Conservation (phyloP, 176 grass and related monocot genomes). For the Triticum aestivum region DNA sequence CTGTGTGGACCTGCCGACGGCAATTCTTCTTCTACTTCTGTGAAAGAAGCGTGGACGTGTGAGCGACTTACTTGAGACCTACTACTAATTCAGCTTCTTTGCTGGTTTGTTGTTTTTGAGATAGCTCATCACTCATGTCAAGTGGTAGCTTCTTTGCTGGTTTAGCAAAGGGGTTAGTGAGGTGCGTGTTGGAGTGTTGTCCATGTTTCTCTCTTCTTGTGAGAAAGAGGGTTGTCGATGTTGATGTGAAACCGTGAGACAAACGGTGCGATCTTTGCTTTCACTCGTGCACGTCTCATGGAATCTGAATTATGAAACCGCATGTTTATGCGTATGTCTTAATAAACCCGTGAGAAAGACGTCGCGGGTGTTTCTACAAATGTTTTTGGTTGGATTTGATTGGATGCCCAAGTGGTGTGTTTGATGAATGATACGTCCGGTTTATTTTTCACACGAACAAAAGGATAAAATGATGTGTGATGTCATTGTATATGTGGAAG, state of each 20-base stretch:
- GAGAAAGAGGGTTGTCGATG: too few species aligned
- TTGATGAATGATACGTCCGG: background rate
- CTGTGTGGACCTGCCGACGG: conserved; percentile 23
- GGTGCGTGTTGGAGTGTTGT: background rate
- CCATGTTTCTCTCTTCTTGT: too few species aligned
- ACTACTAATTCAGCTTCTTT: conserved; percentile 27
- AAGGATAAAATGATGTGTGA: too few species aligned
- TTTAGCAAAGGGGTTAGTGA: background rate
- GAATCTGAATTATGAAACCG: background rate
- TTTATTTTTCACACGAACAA: background rate
- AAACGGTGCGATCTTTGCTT: conserved; percentile 13
- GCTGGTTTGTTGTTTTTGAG: background rate
- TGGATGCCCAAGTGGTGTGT: background rate
- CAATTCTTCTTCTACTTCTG: background rate
- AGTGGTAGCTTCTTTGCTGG: background rate
- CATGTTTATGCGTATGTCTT: background rate
- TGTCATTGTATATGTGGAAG: background rate
- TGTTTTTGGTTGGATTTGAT: background rate
- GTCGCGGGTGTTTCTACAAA: background rate
- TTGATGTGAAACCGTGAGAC: background rate
- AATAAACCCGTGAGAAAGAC: background rate
- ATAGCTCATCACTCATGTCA: too few species aligned
- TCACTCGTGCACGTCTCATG: background rate
- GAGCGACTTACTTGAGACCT: conserved; percentile 10
- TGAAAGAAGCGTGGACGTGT: conserved; percentile 1